These are phyloP conservation scores for Euclidium syriacum DNA, from an alignment of 345 rosid genomes.

Conservation along the genomic window DNA sequence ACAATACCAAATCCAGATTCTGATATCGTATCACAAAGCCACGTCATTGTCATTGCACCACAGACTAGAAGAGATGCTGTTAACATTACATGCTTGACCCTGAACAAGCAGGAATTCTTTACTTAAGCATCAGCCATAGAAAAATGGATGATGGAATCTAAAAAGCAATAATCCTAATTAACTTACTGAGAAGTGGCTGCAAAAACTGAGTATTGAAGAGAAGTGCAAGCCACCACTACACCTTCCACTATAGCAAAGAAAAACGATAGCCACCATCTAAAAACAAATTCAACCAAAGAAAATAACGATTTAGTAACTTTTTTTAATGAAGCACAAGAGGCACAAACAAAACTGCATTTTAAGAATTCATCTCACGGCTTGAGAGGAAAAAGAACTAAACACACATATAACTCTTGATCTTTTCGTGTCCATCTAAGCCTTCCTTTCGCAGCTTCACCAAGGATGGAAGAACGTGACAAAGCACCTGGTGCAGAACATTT, in stretches of 20 bases:
- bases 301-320: slow-evolving; percentile 7
- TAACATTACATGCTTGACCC: slow-evolving; percentile 82
- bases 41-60: slow-evolving; percentile 92
- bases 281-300: slow-evolving; percentile 1
- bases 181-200: slow-evolving; percentile 72
- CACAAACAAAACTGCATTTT: slow-evolving; percentile 23
- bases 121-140: not conserved
- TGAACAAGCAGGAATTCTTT: slow-evolving; percentile 28
- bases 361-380: slow-evolving; percentile 60
- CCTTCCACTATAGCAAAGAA: slow-evolving; percentile 85
- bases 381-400: slow-evolving; percentile 62
- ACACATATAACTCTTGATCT: slow-evolving; percentile 99
- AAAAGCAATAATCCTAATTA: slow-evolving; percentile 1
- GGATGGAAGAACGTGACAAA: slow-evolving; percentile 86
- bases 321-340: slow-evolving; percentile 2
- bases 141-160: not conserved
- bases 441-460: slow-evolving; percentile 90
- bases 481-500: slow-evolving; percentile 45
- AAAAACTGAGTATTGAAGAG: slow-evolving; percentile 81
- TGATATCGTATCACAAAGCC: slow-evolving; percentile 92
- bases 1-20: slow-evolving; percentile 91
- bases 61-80: slow-evolving; percentile 76
- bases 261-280: slow-evolving; percentile 96
- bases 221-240: slow-evolving; percentile 67
- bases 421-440: slow-evolving; percentile 96